Evolutionary conservation across 768 basidiomycete genomes (phyloP).

Genomic region (Leccinum broughii): DNA sequence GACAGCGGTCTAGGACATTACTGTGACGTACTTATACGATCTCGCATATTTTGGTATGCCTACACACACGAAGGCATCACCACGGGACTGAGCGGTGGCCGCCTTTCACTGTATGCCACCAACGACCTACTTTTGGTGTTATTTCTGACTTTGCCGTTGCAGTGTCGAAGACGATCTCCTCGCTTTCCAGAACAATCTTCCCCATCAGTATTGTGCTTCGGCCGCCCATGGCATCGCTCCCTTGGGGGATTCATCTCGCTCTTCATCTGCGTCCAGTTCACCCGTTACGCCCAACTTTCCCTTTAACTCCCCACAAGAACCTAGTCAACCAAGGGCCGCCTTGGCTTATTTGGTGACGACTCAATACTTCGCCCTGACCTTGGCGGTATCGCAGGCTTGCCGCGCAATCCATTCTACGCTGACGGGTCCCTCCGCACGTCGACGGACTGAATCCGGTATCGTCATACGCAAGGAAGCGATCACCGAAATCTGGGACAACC

Average conservation of each 20-base stretch:
- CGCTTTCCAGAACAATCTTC: constrained; percentile 66
- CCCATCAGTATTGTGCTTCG: constrained; percentile 38
- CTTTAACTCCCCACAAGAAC: constrained; percentile 24
- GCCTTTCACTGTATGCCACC: constrained; percentile 68
- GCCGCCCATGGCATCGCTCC: constrained; percentile 31
- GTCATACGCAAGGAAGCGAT: constrained; percentile 62
- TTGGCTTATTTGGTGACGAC: constrained; percentile 54
- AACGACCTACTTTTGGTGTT: not conserved
- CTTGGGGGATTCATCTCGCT: constrained; percentile 34
- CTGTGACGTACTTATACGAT: constrained; percentile 61
- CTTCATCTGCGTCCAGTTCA: constrained; percentile 33
- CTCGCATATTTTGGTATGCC: constrained; percentile 88
- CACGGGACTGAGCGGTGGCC: constrained; percentile 81
- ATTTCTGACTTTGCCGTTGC: constrained; percentile 9
- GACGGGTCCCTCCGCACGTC: constrained; percentile 76
- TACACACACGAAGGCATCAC: constrained; percentile 83
- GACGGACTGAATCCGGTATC: constrained; percentile 49
- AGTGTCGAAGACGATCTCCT: constrained; percentile 78
- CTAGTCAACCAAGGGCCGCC: constrained; percentile 34
- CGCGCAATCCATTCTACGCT: constrained; percentile 75
- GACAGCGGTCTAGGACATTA: constrained; percentile 53
- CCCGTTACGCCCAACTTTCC: constrained; percentile 26
- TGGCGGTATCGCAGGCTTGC: constrained; percentile 75
- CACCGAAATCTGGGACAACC: constrained; percentile 79
- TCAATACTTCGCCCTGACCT: constrained; percentile 65